Conservation (phyloP, 176 grass and related monocot genomes). For the Ampelocalamus luodianensis region DNA sequence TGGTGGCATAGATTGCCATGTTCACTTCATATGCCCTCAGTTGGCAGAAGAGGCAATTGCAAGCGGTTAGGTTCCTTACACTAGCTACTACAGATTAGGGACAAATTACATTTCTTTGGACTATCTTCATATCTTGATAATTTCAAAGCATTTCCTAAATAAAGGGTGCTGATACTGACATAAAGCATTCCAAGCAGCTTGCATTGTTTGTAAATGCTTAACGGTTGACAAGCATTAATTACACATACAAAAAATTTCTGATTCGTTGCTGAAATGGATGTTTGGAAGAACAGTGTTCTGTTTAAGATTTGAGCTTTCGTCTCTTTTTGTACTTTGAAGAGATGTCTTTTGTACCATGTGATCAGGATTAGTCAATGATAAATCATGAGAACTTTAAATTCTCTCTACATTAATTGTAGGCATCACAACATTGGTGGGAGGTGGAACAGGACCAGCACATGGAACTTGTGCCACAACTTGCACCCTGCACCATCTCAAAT, state of each 20-base stretch:
- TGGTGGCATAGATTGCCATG: constrained; percentile 94
- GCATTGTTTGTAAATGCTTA: neutral
- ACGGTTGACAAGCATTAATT: constrained; percentile 6
- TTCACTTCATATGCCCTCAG: constrained; percentile 98
- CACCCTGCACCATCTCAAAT: constrained; percentile 83
- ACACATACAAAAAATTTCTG: neutral
- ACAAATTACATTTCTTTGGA: too few species aligned
- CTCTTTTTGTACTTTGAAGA: neutral
- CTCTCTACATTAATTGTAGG: constrained; percentile 51
- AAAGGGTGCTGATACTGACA: constrained; percentile 6
- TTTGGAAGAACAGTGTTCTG: constrained; percentile 6
- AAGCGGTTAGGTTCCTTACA: constrained; percentile 70
- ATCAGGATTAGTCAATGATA: constrained; percentile 11
- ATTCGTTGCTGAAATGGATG: constrained; percentile 8
- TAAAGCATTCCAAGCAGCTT: constrained; percentile 6
- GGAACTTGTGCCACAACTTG: constrained; percentile 98
- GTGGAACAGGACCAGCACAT: constrained; percentile 96
- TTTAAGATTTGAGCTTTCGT: constrained; percentile 1
- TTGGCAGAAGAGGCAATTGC: constrained; percentile 79
- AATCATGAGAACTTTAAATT: constrained; percentile 29
- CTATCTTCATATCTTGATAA: neutral
- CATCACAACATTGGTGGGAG: constrained; percentile 92
- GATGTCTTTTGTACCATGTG: neutral
- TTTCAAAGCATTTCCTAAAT: constrained; percentile 3
- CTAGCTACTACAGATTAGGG: neutral